These are phyloP conservation scores for Mortierella sp. DNA, from an alignment of 371 early-diverging fungal species.

Conservation along the genomic window DNA sequence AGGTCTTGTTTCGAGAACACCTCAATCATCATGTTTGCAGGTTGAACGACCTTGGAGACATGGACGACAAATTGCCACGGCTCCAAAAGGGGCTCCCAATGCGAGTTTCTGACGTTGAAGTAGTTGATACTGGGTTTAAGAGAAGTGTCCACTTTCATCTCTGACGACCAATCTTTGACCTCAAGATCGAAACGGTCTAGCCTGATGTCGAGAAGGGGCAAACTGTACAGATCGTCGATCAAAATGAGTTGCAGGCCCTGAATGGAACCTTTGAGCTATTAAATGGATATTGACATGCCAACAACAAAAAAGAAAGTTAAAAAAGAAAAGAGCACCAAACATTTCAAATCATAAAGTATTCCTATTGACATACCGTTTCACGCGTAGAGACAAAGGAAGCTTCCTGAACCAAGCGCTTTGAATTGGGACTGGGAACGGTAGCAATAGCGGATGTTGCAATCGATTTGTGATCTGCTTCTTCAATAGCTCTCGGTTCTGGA, in stretches of 20 bases:
- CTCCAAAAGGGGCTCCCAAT: slow-evolving; percentile 98
- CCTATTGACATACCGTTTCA: slow-evolving; percentile 58
- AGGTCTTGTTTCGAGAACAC: slow-evolving; percentile 82
- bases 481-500: slow-evolving; percentile 17
- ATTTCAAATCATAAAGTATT: not conserved
- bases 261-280: slow-evolving; percentile 68
- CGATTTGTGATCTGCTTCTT: slow-evolving; percentile 27
- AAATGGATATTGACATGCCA: not conserved
- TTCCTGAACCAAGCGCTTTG: slow-evolving; percentile 36
- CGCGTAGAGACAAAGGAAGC: slow-evolving; percentile 59
- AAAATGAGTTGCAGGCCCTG: slow-evolving; percentile 86
- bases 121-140: slow-evolving; percentile 86
- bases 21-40: slow-evolving; percentile 66
- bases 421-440: slow-evolving; percentile 24
- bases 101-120: slow-evolving; percentile 96
- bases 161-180: slow-evolving; percentile 89
- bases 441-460: slow-evolving; percentile 16
- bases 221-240: slow-evolving; percentile 92
- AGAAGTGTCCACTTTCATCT: slow-evolving; percentile 79
- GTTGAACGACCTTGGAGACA: slow-evolving; percentile 57
- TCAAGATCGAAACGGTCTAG: slow-evolving; percentile 84
- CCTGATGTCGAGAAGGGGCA: slow-evolving; percentile 92
- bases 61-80: slow-evolving; percentile 84
- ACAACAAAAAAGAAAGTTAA: not conserved
- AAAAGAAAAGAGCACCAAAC: not conserved